Conservation (phyloP, 225 moss, liverwort and hornwort genomes). For the Polytrichum commune region DNA sequence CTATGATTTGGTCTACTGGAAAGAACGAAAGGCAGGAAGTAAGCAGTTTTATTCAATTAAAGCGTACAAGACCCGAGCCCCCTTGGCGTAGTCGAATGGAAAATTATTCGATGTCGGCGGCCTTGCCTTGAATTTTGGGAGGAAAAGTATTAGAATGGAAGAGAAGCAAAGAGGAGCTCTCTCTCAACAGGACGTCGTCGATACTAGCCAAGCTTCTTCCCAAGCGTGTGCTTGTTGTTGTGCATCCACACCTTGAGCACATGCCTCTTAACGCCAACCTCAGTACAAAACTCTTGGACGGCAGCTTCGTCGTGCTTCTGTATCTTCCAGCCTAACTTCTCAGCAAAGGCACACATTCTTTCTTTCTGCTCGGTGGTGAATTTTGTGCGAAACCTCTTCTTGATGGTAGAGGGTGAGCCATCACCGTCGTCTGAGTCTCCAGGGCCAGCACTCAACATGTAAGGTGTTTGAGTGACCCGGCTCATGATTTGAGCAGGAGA, state of each 20-base stretch:
- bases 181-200: background rate
- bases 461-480: constrained; percentile 73
- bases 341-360: constrained; percentile 91
- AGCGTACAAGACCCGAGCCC: constrained; percentile 26
- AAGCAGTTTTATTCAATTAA: constrained; percentile 28
- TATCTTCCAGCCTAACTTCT: constrained; percentile 99
- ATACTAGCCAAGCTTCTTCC: constrained; percentile 65
- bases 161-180: background rate
- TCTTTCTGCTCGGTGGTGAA: constrained; percentile 97
- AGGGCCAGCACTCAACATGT: constrained; percentile 79
- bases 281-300: constrained; percentile 96
- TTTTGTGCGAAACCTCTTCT: constrained; percentile 98
- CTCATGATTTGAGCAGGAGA: constrained; percentile 72
- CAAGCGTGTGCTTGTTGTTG: constrained; percentile 99
- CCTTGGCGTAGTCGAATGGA: constrained; percentile 16
- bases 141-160: constrained; percentile 6
- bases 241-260: constrained; percentile 99
- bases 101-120: constrained; percentile 21
- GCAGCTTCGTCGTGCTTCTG: constrained; percentile 98
- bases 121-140: constrained; percentile 22
- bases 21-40: constrained; percentile 3
- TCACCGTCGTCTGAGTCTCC: constrained; percentile 95
- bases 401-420: constrained; percentile 78
- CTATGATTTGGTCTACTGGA: constrained; percentile 24
- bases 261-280: constrained; percentile 93